These are phyloP conservation scores for Penstemon newberryi DNA, from an alignment of 257 asterid genomes.

Conservation along the genomic window DNA sequence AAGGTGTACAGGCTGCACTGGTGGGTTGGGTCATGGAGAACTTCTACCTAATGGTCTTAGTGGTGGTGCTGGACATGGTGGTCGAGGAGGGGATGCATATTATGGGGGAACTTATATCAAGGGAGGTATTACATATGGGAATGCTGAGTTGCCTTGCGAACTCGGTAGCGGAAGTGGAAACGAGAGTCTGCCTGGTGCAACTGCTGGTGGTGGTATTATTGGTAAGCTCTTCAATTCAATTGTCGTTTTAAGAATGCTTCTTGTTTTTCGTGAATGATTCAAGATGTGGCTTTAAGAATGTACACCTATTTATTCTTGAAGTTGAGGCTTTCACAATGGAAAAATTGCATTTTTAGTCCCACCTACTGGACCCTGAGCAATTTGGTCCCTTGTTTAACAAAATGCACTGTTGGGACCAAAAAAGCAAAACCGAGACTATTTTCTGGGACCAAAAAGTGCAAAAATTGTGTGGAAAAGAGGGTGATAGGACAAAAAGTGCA, in stretches of 20 bases:
- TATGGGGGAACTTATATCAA: slow-evolving; percentile 56
- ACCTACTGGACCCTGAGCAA: too few species aligned
- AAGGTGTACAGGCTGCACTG: slow-evolving; percentile 67
- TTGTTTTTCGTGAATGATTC: not conserved
- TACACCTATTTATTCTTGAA: not conserved
- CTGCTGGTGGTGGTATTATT: slow-evolving; percentile 85
- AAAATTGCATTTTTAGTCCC: too few species aligned
- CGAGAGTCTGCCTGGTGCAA: slow-evolving; percentile 52
- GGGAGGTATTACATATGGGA: slow-evolving; percentile 77
- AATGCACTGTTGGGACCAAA: too few species aligned
- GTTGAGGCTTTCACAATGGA: not conserved
- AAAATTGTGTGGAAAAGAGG: too few species aligned
- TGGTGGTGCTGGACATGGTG: slow-evolving; percentile 98
- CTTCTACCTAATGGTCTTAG: slow-evolving; percentile 63
- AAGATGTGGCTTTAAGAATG: slow-evolving; percentile 2
- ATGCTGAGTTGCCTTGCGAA: slow-evolving; percentile 82
- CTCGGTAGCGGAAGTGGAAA: slow-evolving; percentile 97
- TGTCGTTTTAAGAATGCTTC: slow-evolving; percentile 23
- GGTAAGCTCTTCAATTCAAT: slow-evolving; percentile 45
- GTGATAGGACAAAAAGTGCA: too few species aligned
- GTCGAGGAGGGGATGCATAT: slow-evolving; percentile 88
- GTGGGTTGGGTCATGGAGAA: slow-evolving; percentile 80
- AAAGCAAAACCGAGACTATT: too few species aligned
- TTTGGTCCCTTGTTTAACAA: too few species aligned
- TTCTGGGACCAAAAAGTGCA: too few species aligned